These are phyloP conservation scores for Agarophyton chilense DNA, from an alignment of 23 red algal genomes.

Conservation along the genomic window DNA sequence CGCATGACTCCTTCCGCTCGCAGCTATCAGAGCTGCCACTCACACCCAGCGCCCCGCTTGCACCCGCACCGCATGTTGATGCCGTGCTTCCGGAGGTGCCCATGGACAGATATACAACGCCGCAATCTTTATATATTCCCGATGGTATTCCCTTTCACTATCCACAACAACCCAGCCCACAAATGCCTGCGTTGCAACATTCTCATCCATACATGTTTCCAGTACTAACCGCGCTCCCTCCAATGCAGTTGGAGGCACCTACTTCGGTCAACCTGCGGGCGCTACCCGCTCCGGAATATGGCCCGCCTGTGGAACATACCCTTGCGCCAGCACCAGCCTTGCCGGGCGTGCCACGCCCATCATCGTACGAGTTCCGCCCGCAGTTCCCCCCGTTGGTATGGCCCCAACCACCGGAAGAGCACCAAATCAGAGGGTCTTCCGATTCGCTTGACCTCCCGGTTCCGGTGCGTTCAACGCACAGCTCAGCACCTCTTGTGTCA, in stretches of 20 bases:
- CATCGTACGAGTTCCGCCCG: not conserved
- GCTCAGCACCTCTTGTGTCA: not conserved
- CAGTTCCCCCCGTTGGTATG: constrained; percentile 20
- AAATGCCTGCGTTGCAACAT: not conserved
- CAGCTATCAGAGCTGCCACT: not conserved
- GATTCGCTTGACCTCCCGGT: not conserved
- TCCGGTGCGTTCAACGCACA: not conserved
- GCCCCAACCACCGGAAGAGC: not conserved
- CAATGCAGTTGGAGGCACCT: not conserved
- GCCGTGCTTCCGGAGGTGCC: not conserved
- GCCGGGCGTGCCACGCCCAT: not conserved
- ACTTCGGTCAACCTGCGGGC: not conserved
- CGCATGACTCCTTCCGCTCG: not conserved
- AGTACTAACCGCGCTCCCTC: not conserved
- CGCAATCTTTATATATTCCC: not conserved
- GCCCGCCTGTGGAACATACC: not conserved
- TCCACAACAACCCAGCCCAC: not conserved
- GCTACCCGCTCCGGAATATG: not conserved
- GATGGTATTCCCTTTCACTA: not conserved
- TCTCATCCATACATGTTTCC: not conserved
- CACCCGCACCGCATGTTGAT: not conserved
- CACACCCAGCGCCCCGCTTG: not conserved
- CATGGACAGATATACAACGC: not conserved
- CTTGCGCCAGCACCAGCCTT: not conserved
- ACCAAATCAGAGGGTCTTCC: not conserved